These are phyloP conservation scores for Pyrenochaeta sp. DNA, from an alignment of 2,329 filamentous ascomycete species.

Conservation along the genomic window DNA sequence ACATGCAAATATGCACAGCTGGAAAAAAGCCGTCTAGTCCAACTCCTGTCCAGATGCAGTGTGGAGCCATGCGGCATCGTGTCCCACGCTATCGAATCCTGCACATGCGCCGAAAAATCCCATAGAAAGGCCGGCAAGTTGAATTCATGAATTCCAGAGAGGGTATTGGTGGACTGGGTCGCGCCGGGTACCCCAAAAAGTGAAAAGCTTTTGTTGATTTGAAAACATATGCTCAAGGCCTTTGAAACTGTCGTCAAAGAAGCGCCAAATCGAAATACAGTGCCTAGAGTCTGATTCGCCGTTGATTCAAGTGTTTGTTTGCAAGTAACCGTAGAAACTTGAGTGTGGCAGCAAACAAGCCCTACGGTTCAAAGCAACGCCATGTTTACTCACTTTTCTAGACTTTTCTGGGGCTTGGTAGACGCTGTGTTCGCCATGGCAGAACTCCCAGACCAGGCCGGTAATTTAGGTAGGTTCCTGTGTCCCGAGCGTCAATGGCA, in stretches of 20 bases:
- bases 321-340: neutral
- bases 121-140: no score
- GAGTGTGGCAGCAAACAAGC: slow-evolving; percentile 4
- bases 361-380: neutral
- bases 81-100: neutral
- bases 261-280: neutral
- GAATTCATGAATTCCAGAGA: no score
- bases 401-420: neutral
- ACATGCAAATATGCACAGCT: slow-evolving; percentile 1
- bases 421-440: neutral
- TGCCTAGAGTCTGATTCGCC: neutral
- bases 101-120: no score
- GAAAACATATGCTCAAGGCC: neutral
- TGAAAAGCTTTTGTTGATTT: neutral
- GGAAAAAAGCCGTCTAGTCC: neutral
- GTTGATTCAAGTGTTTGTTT: neutral
- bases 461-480: neutral
- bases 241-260: neutral
- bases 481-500: neutral
- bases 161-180: no score
- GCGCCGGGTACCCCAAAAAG: no score
- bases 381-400: neutral
- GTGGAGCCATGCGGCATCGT: neutral
- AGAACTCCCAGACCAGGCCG: neutral
- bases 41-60: neutral